Evolutionary conservation across 1,139 yeast species (phyloP).

Genomic region (Lodderomyces jiufengensis): DNA sequence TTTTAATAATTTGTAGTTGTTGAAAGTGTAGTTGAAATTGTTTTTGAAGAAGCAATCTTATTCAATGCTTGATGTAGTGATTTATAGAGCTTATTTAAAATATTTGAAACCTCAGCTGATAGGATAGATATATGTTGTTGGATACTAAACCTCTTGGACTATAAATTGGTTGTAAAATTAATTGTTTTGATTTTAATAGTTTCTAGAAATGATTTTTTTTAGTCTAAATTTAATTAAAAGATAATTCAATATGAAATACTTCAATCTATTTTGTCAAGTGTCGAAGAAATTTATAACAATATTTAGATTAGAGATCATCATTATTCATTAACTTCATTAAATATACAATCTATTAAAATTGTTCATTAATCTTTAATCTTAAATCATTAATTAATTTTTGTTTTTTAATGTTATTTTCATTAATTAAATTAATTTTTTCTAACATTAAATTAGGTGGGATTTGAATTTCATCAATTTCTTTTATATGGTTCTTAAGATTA

Average conservation of each 20-base stretch:
- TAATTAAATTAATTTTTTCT: conserved; percentile 24
- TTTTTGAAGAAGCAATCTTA: background rate
- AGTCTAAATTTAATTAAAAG: too few species aligned
- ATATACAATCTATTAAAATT: conserved; percentile 5
- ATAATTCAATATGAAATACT: too few species aligned
- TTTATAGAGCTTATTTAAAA: too few species aligned
- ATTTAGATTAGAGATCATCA: background rate
- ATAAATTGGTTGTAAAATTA: too few species aligned
- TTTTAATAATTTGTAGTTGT: background rate
- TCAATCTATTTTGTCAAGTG: too few species aligned
- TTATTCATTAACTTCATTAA: conserved; percentile 1
- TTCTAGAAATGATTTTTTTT: too few species aligned
- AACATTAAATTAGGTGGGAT: conserved; percentile 32
- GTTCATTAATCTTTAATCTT: conserved; percentile 14
- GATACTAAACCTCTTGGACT: too few species aligned
- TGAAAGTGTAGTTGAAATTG: background rate
- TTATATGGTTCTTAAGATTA: conserved; percentile 29
- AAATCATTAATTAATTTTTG: conserved; percentile 22
- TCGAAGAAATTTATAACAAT: too few species aligned
- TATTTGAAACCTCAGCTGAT: too few species aligned
- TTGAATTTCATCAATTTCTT: conserved; percentile 38
- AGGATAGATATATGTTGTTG: too few species aligned
- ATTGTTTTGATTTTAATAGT: too few species aligned
- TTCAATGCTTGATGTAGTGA: too few species aligned
- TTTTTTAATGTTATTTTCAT: conserved; percentile 25